phyloP scores from a whole-genome alignment of 768 basidiomycete genomes.

The Vararia minispora region DNA sequence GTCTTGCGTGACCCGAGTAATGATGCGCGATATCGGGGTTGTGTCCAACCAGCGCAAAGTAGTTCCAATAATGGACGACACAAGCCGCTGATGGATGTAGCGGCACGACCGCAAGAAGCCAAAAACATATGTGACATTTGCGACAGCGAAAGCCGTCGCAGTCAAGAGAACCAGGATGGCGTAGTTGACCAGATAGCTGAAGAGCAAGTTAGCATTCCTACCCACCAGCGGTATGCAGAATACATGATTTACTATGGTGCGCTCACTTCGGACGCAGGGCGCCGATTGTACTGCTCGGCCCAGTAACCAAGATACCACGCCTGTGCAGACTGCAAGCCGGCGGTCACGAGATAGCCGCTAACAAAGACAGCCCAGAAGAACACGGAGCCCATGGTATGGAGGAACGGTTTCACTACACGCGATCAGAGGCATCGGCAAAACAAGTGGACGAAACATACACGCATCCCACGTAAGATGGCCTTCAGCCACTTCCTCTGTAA shows the following conservation, averaged over 20 bases:
- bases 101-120: constrained; percentile 44
- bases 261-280: constrained; percentile 23
- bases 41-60: constrained; percentile 49
- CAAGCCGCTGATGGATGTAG: constrained; percentile 37
- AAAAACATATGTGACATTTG: constrained; percentile 29
- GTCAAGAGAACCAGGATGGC: constrained; percentile 24
- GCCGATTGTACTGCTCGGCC: constrained; percentile 29
- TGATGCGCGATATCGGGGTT: constrained; percentile 46
- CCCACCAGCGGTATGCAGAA: neutral
- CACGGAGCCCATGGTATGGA: constrained; percentile 15
- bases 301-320: constrained; percentile 36
- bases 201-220: constrained; percentile 14
- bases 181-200: constrained; percentile 43
- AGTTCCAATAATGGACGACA: constrained; percentile 44
- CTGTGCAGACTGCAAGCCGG: constrained; percentile 18
- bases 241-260: constrained; percentile 17
- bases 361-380: constrained; percentile 23
- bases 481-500: constrained; percentile 50
- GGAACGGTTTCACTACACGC: constrained; percentile 21
- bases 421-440: too few species aligned
- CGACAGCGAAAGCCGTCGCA: constrained; percentile 23
- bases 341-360: constrained; percentile 14
- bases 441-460: constrained; percentile 9
- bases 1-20: constrained; percentile 57
- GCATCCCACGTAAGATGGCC: constrained; percentile 46